phyloP scores from a whole-genome alignment of 441 rosid genomes.

The Erysimum cheiri region DNA sequence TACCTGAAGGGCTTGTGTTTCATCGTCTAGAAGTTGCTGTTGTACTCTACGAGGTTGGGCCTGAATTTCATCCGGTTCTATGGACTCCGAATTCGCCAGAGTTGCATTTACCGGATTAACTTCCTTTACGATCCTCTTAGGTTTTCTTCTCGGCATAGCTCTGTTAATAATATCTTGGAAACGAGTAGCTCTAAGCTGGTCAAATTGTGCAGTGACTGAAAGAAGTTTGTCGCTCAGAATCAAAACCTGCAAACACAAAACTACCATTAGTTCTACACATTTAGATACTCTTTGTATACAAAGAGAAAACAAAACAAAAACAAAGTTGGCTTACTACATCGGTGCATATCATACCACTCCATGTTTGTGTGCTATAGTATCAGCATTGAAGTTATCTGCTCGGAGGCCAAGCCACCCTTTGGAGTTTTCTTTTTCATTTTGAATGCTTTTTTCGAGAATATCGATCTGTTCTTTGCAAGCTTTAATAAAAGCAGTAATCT shows the following conservation, averaged over 20 bases:
- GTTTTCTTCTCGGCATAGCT: conserved; percentile 83
- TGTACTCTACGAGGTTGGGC: conserved; percentile 58
- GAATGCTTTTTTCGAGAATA: conserved; percentile 75
- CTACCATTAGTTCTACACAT: conserved; percentile 2
- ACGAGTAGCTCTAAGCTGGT: conserved; percentile 89
- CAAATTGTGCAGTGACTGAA: conserved; percentile 81
- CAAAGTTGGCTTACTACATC: conserved; percentile 33
- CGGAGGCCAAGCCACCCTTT: conserved; percentile 85
- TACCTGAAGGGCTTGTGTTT: conserved; percentile 96
- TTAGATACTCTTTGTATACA: neutral
- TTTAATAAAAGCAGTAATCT: conserved; percentile 86
- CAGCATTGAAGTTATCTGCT: conserved; percentile 65
- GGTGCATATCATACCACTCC: conserved; percentile 79
- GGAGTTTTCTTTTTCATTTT: conserved; percentile 67
- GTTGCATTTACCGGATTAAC: conserved; percentile 49
- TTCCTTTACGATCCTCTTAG: conserved; percentile 52
- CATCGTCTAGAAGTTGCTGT: conserved; percentile 84
- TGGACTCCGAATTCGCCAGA: conserved; percentile 46
- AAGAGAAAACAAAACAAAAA: neutral
- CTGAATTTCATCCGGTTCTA: conserved; percentile 57
- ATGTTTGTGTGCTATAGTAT: conserved; percentile 89
- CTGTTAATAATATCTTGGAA: conserved; percentile 87
- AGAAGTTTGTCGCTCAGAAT: conserved; percentile 95
- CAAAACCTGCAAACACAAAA: conserved; percentile 63
- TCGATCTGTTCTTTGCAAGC: conserved; percentile 92